A percentile compares a stretch with the other conserved stretches of the same genome.
phyloP scores from a whole-genome alignment of 805 yeast genomes.

The Yamadazyma nakazawae region DNA sequence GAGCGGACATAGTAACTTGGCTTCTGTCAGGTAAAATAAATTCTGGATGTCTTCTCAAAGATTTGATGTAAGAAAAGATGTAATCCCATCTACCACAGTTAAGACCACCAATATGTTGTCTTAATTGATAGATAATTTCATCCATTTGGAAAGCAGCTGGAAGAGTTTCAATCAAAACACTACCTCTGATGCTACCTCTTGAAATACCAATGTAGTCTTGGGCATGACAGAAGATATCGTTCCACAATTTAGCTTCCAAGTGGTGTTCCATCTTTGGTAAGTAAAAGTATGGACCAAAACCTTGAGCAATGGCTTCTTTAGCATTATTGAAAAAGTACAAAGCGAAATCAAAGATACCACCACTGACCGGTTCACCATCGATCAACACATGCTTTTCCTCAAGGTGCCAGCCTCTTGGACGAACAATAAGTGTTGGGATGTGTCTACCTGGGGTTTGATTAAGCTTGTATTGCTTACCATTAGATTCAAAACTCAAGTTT shows the following conservation, averaged over 20 bases:
- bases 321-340: slow-evolving; percentile 77
- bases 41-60: slow-evolving; percentile 64
- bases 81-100: slow-evolving; percentile 92
- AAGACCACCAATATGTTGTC: slow-evolving; percentile 75
- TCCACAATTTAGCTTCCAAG: slow-evolving; percentile 80
- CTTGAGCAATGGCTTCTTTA: slow-evolving; percentile 53
- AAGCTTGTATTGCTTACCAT: slow-evolving; percentile 44
- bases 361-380: slow-evolving; percentile 75
- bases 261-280: slow-evolving; percentile 87
- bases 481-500: slow-evolving; percentile 43
- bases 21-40: slow-evolving; percentile 76
- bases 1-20: slow-evolving; percentile 75
- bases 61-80: slow-evolving; percentile 75
- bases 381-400: slow-evolving; percentile 67
- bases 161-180: slow-evolving; percentile 77
- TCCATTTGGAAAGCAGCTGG: slow-evolving; percentile 88
- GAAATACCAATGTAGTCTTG: slow-evolving; percentile 68
- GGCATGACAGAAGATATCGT: slow-evolving; percentile 71
- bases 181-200: slow-evolving; percentile 78
- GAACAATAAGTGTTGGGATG: slow-evolving; percentile 73
- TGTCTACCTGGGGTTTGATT: slow-evolving; percentile 49
- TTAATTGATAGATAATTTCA: slow-evolving; percentile 72
- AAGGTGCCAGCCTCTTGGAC: slow-evolving; percentile 91
- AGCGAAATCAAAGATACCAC: slow-evolving; percentile 77
- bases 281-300: slow-evolving; percentile 79